phyloP scores from a whole-genome alignment of 1,284 basidiomycete genomes.

The Rhodotorula sp. region DNA sequence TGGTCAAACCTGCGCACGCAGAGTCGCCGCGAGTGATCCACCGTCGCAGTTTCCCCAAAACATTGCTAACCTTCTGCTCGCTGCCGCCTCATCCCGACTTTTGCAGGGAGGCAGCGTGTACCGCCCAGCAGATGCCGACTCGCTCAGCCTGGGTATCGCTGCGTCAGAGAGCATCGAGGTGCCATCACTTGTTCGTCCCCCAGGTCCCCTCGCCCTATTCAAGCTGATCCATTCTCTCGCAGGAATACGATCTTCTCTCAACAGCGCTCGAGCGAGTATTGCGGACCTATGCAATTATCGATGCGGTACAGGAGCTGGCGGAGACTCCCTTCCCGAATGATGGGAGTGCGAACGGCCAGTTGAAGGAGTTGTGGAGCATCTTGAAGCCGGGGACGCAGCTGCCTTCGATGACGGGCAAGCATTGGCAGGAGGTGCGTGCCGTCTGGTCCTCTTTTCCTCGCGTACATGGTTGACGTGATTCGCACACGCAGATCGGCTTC shows the following conservation, averaged over 20 bases:
- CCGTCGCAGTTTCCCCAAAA: background rate
- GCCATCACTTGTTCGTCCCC: background rate
- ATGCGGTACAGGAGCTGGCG: conserved; percentile 4
- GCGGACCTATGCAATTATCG: conserved; percentile 20
- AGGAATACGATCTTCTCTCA: conserved; percentile 31
- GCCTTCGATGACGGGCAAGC: conserved; percentile 17
- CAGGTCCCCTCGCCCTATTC: background rate
- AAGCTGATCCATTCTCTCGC: background rate
- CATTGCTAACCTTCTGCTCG: background rate
- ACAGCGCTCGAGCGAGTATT: conserved; percentile 21
- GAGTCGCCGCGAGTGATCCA: no score
- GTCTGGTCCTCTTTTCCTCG: background rate
- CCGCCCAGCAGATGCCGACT: background rate
- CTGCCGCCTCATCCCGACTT: background rate
- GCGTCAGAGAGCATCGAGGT: background rate
- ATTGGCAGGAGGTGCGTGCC: conserved; percentile 34
- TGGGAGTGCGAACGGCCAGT: conserved; percentile 1
- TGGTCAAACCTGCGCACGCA: no score
- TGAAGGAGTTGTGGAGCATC: conserved; percentile 19
- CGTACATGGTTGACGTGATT: background rate
- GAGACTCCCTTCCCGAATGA: background rate
- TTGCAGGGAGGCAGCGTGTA: background rate
- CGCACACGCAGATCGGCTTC: conserved; percentile 25
- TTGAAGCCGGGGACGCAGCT: conserved; percentile 26
- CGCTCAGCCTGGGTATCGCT: conserved; percentile 3